Base-by-base conservation (phyloP, 208 protist species). In the Trypanosoma mega region DNA sequence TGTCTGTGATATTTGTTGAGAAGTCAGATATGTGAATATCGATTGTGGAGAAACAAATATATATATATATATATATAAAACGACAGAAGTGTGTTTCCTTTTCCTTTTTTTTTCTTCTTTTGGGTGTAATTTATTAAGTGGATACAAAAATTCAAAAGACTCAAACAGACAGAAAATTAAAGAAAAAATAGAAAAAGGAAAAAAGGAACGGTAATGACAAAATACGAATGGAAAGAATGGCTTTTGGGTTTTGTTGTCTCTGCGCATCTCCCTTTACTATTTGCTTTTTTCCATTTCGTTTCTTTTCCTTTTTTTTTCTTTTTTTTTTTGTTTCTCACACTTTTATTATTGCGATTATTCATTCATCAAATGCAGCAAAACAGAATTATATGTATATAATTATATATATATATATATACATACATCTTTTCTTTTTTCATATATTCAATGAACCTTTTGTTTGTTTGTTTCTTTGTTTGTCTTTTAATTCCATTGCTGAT, bases 81-180 rank as follows among this genome's bases (percentile, higher is more conserved):
- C 34, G 6, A 16, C 12, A 39, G 34, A 12, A 39, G 8, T 39
- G 34, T 39, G 6, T 39, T 39, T 56, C 50, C 36, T 7, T 49
- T 44, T 59, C 48, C 58, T 63, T 63, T 60, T 48, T 64, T 60
- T 68, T 21, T 47, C 59, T 62, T 56, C 7, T 47, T 41, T 9
- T 59, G 7, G 16, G n/a, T n/a, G n/a, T n/a, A n/a, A n/a, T n/a
- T n/a, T n/a, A n/a, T n/a, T n/a, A n/a, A n/a, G n/a, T n/a, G n/a
- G n/a, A n/a, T n/a, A n/a, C n/a, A n/a, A n/a, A n/a, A n/a, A n/a
- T n/a, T n/a, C n/a, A n/a, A n/a, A n/a, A n/a, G n/a, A n/a, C n/a
- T n/a, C n/a, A n/a, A n/a, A n/a, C n/a, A n/a, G n/a, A n/a, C n/a
- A n/a, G n/a, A n/a, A n/a, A n/a, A n/a, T n/a, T n/a, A n/a, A n/a